phyloP scores from a whole-genome alignment of 352 stramenopile genomes.

The Globisporangium recalcitrans region DNA sequence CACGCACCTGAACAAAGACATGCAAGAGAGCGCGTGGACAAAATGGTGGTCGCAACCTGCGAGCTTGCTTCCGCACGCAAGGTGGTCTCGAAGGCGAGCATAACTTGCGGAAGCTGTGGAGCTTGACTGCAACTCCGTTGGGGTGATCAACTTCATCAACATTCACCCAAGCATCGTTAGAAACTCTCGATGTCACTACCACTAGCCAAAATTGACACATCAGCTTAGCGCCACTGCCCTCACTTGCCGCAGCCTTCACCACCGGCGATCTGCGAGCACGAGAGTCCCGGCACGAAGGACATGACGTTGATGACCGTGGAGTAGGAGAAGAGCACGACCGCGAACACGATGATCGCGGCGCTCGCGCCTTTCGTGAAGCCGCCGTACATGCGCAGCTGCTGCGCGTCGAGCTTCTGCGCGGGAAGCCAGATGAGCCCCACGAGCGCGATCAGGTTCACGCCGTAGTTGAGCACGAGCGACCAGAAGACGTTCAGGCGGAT shows the following conservation, averaged over 20 bases:
- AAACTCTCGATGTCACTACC: too few relatives aligned
- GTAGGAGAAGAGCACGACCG: conserved; percentile 38
- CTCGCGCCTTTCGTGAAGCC: conserved; percentile 54
- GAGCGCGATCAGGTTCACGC: conserved; percentile 13
- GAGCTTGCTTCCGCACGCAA: too few relatives aligned
- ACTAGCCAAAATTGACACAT: too few relatives aligned
- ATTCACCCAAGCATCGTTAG: too few relatives aligned
- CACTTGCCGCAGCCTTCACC: conserved; percentile 25
- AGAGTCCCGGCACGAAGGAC: conserved; percentile 28
- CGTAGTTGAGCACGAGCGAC: conserved; percentile 17
- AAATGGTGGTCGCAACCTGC: too few relatives aligned
- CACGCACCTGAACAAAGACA: too few relatives aligned
- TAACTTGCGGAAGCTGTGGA: too few relatives aligned
- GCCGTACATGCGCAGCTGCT: conserved; percentile 59
- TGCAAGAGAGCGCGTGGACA: too few relatives aligned
- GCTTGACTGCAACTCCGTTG: too few relatives aligned
- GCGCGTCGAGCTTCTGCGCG: conserved; percentile 59
- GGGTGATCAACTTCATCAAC: too few relatives aligned
- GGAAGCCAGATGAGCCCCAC: conserved; percentile 26
- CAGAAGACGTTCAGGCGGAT: conserved; percentile 11
- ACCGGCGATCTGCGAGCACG: conserved; percentile 31
- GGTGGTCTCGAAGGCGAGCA: too few relatives aligned
- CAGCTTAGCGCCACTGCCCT: too few relatives aligned
- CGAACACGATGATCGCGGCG: conserved; percentile 31
- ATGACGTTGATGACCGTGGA: conserved; percentile 37